Evolutionary conservation across 106 monocot genomes (phyloP).

Genomic region (Dendrobium nobile): DNA sequence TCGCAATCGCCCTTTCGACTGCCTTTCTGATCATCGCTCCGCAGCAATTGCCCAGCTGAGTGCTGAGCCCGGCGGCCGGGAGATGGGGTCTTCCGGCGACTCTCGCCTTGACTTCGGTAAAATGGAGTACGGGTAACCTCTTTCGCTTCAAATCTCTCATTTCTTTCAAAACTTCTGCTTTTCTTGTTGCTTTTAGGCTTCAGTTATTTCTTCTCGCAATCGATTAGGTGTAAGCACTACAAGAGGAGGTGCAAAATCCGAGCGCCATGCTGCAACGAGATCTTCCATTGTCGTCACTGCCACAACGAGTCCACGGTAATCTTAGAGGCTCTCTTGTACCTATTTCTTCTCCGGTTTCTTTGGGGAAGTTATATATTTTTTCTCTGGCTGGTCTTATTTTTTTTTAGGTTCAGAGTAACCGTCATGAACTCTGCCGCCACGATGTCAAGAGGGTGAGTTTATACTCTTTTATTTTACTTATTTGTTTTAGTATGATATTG

Average conservation of each 20-base stretch:
- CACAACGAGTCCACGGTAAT: conserved; percentile 61
- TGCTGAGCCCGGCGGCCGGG: conserved; percentile 7
- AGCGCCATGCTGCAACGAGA: conserved; percentile 60
- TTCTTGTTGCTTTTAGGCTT: conserved; percentile 1
- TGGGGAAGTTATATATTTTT: neutral
- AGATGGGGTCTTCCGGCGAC: conserved; percentile 1
- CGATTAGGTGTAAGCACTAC: conserved; percentile 56
- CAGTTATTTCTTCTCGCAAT: neutral
- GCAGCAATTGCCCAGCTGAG: neutral
- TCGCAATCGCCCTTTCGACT: neutral
- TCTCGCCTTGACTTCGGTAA: conserved; percentile 39
- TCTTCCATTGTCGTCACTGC: conserved; percentile 65
- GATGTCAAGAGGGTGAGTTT: conserved; percentile 35
- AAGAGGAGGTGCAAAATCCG: conserved; percentile 58
- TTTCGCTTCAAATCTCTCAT: neutral
- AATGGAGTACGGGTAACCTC: conserved; percentile 37
- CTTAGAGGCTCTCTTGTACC: neutral
- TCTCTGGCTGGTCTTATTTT: neutral
- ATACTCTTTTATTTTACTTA: neutral
- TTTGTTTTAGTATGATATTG: neutral
- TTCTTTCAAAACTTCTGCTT: neutral
- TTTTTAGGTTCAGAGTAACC: conserved; percentile 25
- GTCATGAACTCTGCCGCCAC: conserved; percentile 44
- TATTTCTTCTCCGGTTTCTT: neutral
- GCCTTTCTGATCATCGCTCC: neutral